phyloP scores from a whole-genome alignment of 2,329 filamentous ascomycete species.

The Ceratocystis huliohia region DNA sequence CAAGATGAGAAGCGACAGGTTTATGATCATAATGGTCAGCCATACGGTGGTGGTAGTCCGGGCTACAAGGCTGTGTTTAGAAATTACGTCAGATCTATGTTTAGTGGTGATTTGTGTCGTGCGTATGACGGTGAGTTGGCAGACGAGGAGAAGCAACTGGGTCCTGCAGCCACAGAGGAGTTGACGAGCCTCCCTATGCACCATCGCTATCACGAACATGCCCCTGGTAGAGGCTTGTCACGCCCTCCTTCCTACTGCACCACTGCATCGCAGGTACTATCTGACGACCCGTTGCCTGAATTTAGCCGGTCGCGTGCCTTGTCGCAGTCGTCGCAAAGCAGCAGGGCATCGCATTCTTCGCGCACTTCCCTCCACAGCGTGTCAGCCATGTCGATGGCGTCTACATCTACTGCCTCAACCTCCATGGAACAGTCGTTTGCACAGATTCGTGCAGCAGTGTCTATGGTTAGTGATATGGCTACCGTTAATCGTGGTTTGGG shows the following conservation, averaged over 20 bases:
- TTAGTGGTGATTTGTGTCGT: not conserved
- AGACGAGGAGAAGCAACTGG: conserved; percentile 14
- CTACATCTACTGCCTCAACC: conserved; percentile 22
- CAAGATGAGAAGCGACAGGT: not conserved
- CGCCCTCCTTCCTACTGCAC: conserved; percentile 18
- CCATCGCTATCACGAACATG: not conserved
- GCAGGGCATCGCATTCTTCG: conserved; percentile 4
- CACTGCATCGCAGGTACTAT: conserved; percentile 2
- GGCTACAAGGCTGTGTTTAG: not conserved
- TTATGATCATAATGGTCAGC: not conserved
- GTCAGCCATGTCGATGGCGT: conserved; percentile 8
- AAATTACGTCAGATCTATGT: not conserved
- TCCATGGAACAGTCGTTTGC: conserved; percentile 40
- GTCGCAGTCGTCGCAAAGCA: conserved; percentile 13
- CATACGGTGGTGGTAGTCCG: not conserved
- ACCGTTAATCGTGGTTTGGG: conserved; percentile 32
- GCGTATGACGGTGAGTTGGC: not conserved
- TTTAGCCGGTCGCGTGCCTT: conserved; percentile 9
- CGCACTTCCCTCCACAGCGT: conserved; percentile 11
- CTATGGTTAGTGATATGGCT: conserved; percentile 36
- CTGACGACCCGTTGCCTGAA: not conserved
- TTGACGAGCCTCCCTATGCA: conserved; percentile 1
- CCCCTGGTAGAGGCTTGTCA: not conserved
- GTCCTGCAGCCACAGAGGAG: not conserved
- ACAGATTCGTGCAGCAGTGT: conserved; percentile 35